Evolutionary conservation across 495 filamentous ascomycete species (phyloP), one percentile per base, ranked within the genome.

Genomic region (Tetracladium setigerum): DNA sequence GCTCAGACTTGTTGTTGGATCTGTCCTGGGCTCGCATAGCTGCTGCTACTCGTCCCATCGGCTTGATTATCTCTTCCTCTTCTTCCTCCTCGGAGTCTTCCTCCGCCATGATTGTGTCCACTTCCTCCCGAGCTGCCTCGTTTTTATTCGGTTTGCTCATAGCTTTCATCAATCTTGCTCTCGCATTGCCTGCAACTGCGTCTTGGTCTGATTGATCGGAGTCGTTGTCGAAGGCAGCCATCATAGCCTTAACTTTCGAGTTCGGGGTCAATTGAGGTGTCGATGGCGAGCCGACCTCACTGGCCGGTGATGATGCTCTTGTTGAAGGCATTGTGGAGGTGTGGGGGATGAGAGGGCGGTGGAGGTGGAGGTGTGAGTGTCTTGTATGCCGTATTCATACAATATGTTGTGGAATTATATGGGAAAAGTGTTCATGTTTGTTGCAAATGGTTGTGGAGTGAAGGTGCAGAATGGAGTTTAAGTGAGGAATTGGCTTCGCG

Each of bases 41-140:
- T 13, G 81, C 72, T 45, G 87, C 87, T 53, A 92, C 71, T 19
- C 81, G 77, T 3, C 87, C 87, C 41, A 76, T 74, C 4, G 86
- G 86, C 17, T 73, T 70, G 16, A 82, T 50, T 46, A 79, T 70
- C 15, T 71, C 66, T 15, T 73, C 68, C 6, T 73, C 71, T 9
- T 77, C 72, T 7, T 69, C 70, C 19, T 57, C 54, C 18, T 52
- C 50, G 12, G 32, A 63, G 13, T 62, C 62, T 1, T 67, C 67
- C 18, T 62, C 59, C 5, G 52, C 61, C 41, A 62, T 56, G 12
- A 41, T 54, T 36, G 47, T 42, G n/a, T 30, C 30, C 12, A 50
- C 37, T 24, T 27, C n/a, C 34, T 44, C 44, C n/a, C n/a, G n/a
- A 34, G 22, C 33, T 16, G 30, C 46, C 11, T 38, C 43, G 32